These are phyloP conservation scores for Hypoxylon sp. DNA, from an alignment of 2,329 filamentous ascomycete species.

Conservation along the genomic window DNA sequence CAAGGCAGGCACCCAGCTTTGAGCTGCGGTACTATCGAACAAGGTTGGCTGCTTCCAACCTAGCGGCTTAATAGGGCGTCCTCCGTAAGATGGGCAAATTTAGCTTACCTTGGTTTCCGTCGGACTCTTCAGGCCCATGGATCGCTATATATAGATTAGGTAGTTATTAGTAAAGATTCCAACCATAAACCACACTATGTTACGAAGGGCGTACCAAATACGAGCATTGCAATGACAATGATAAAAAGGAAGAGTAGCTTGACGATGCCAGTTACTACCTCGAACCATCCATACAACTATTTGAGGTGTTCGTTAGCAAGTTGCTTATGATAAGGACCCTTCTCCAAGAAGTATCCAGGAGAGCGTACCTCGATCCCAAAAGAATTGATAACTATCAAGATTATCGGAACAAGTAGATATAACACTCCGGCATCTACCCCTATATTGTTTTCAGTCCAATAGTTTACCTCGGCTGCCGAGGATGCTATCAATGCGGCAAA, in stretches of 20 bases:
- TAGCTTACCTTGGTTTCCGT: too few species aligned
- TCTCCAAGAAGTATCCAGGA: too few species aligned
- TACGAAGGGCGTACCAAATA: slow-evolving; percentile 21
- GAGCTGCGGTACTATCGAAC: slow-evolving; percentile 46
- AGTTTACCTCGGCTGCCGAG: slow-evolving; percentile 49
- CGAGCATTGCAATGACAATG: slow-evolving; percentile 47
- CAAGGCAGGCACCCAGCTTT: slow-evolving; percentile 48
- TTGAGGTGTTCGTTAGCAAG: background rate
- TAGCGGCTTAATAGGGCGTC: slow-evolving; percentile 14
- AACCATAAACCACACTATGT: background rate
- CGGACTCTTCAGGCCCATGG: background rate
- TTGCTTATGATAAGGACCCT: background rate
- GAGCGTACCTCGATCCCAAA: slow-evolving; percentile 47
- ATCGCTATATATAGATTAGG: background rate
- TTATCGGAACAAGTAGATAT: slow-evolving; percentile 48
- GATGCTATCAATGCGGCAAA: slow-evolving; percentile 51
- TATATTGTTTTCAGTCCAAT: slow-evolving; percentile 39
- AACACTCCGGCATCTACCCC: slow-evolving; percentile 31
- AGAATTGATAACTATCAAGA: slow-evolving; percentile 46
- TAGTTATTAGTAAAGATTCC: background rate
- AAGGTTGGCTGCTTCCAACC: slow-evolving; percentile 38
- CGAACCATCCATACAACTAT: slow-evolving; percentile 53
- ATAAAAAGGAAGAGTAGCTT: slow-evolving; percentile 50
- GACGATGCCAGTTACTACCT: slow-evolving; percentile 48
- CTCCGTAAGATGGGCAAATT: background rate